phyloP scores from a whole-genome alignment of 371 early-diverging fungal species.

The Capillidium rhysosporum region DNA sequence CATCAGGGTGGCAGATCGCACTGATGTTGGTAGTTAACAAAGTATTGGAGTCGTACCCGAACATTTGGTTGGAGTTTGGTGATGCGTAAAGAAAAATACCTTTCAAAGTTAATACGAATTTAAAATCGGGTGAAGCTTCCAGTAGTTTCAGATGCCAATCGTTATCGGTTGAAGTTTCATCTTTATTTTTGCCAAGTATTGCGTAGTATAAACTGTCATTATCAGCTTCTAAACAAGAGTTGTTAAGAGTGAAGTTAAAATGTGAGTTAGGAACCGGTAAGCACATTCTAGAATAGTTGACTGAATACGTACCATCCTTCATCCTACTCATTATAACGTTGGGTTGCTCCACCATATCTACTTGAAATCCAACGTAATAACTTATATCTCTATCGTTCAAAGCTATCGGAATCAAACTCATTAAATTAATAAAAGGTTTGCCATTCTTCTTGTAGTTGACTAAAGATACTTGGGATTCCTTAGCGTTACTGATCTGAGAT shows the following conservation, averaged over 20 bases:
- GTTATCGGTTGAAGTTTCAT: slow-evolving; percentile 10
- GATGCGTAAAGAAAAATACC: slow-evolving; percentile 40
- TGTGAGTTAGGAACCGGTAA: slow-evolving; percentile 11
- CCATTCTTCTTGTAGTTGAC: slow-evolving; percentile 44
- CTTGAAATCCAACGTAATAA: slow-evolving; percentile 40
- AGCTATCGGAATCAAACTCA: slow-evolving; percentile 36
- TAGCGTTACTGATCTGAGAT: slow-evolving; percentile 18
- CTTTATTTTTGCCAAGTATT: slow-evolving; percentile 4
- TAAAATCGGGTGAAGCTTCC: slow-evolving; percentile 26
- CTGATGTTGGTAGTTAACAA: slow-evolving; percentile 28
- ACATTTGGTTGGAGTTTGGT: slow-evolving; percentile 18
- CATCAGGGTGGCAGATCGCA: slow-evolving; percentile 37
- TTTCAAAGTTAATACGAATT: slow-evolving; percentile 36
- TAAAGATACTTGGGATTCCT: slow-evolving; percentile 33
- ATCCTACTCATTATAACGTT: slow-evolving; percentile 36
- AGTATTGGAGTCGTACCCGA: slow-evolving; percentile 28
- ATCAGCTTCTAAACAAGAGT: background rate
- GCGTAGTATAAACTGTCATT: background rate
- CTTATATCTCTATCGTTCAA: slow-evolving; percentile 15
- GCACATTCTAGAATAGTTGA: slow-evolving; percentile 24
- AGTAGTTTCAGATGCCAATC: slow-evolving; percentile 20
- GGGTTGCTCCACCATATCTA: slow-evolving; percentile 46
- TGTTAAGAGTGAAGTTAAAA: background rate
- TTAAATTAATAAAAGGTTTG: slow-evolving; percentile 41
- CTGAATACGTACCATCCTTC: slow-evolving; percentile 29